Base-by-base conservation (phyloP, 345 rosid genomes). In the Murraya koenigii region DNA sequence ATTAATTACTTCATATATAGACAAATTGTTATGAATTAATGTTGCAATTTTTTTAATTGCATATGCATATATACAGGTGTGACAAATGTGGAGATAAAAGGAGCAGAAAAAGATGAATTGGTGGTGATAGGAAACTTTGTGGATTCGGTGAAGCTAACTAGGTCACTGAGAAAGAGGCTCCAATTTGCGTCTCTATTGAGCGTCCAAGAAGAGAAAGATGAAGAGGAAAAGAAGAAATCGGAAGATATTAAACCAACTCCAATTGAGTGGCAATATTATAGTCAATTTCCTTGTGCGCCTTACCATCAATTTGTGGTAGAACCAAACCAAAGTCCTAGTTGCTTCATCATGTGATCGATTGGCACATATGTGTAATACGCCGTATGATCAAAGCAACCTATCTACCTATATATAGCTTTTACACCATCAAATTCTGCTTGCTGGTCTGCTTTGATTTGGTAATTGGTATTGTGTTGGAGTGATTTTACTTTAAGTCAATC, bases 71-170 rank as follows among this genome's bases (percentile, higher is more conserved):
- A 41, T 23, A 28, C n/a, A 62, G 77, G 60, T 19, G 69, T 74
- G 41, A 60, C 23, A 10, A 23, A 26, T 38, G 77, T 80, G 30
- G 69, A 30, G 30, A 30, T 76, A 41, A 5, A 59, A 58, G 74
- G 77, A 17, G 25, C 2, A 22, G 74, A 72, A 33, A 56, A 54
- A 54, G 77, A 76, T 7, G n/a, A 47, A 54, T 36, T 58, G 22
- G 59, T 66, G 69, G 65, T 65, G 44, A 44, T 10, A 14, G 63
- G 83, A 38, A 39, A 71, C 6, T 66, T 33, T 1, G 64, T 76
- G 20, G 77, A 80, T 73, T 55, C 77, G 15, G 83, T 52, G 23
- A 44, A 62, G 5, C 75, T 80, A 39, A 80, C 67, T 0, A 20
- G 23, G 15, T 14, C 55, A 0, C 36, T 77, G 33, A 7, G 11